phyloP scores from a whole-genome alignment of 2,329 filamentous ascomycete genomes.

The Monosporascus sp. region DNA sequence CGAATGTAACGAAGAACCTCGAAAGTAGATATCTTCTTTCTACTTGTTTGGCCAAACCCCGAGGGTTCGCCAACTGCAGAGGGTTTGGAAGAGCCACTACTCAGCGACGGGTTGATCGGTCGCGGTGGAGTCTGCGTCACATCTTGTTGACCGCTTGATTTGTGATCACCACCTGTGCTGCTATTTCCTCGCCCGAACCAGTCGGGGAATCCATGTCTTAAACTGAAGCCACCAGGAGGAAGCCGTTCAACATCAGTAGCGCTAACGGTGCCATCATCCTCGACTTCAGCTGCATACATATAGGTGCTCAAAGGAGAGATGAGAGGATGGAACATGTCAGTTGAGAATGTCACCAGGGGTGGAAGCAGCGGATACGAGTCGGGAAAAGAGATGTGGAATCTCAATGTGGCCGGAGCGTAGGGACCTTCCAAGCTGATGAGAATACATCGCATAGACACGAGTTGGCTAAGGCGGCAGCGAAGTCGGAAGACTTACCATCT shows the following conservation, averaged over 20 bases:
- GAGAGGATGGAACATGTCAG: slow-evolving; percentile 91
- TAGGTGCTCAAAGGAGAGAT: slow-evolving; percentile 92
- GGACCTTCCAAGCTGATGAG: slow-evolving; percentile 56
- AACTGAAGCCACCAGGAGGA: slow-evolving; percentile 82
- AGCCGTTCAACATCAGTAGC: slow-evolving; percentile 78
- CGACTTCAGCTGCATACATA: slow-evolving; percentile 77
- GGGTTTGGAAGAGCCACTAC: slow-evolving; percentile 19
- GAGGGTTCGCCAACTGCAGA: slow-evolving; percentile 25
- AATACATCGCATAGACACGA: slow-evolving; percentile 3
- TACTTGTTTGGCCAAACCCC: slow-evolving; percentile 36
- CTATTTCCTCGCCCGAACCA: slow-evolving; percentile 69
- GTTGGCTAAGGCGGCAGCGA: slow-evolving; percentile 1
- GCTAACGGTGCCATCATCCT: slow-evolving; percentile 71
- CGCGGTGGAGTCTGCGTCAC: slow-evolving; percentile 23
- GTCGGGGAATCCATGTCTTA: slow-evolving; percentile 82
- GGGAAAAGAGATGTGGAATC: slow-evolving; percentile 87
- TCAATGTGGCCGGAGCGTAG: slow-evolving; percentile 79
- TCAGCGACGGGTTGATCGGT: slow-evolving; percentile 20
- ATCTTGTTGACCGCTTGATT: slow-evolving; percentile 36
- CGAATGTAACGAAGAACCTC: slow-evolving; percentile 77
- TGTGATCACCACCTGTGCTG: slow-evolving; percentile 29
- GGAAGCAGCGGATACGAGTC: slow-evolving; percentile 72
- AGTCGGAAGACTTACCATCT: slow-evolving; percentile 55
- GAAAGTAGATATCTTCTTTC: slow-evolving; percentile 49
- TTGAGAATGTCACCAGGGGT: slow-evolving; percentile 81